Evolutionary conservation across 495 filamentous ascomycete genomes (phyloP), one percentile per base, ranked within the genome.

Genomic region (Neurospora tetrasperma): DNA sequence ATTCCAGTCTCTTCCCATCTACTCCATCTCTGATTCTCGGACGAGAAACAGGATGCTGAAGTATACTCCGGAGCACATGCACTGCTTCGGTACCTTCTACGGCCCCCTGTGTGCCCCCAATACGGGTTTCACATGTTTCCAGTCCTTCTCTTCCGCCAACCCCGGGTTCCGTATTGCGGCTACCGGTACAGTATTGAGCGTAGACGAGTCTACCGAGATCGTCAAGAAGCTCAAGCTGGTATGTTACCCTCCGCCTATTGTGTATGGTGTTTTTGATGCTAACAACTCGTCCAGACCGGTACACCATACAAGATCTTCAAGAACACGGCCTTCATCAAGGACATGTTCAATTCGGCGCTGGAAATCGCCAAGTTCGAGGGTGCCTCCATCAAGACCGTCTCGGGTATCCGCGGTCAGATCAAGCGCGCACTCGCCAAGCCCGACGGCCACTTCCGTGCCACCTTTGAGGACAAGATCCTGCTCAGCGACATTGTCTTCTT

Each of bases 311-410:
- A 98, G 85, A 97, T 99, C 82, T 99, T 97, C 88, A 96, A 96
- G 79, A 99, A 99, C 83, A 99, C 96, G 0, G 94, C 96, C 20
- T 98, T 99, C 83, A 96, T 99, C 85, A 95, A 94, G 80, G 93
- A 98, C 81, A 99, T 99, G 96, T 99, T 99, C 86, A 94, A 88
- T 77, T 90, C 90, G 1, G 85, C 92, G 0, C 87, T 99, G 16
- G 96, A 99, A 79, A 94, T 98, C 73, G 95, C 96, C 80, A 98
- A 98, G 82, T 98, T 99, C 78, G 96, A 98, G 84, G 96, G 96
- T 44, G 96, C 96, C 11, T 89, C 91, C 66, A 95, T 99, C 82
- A 92, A 93, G 72, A 99, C 96, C 1, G 96, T 99, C 38, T 98
- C 94, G 5, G 96, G 96, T 44, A 90, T 99, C 75, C 87, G 96